Conservation (phyloP, 306 rosid genomes). For the Trifolium fragiferum region DNA sequence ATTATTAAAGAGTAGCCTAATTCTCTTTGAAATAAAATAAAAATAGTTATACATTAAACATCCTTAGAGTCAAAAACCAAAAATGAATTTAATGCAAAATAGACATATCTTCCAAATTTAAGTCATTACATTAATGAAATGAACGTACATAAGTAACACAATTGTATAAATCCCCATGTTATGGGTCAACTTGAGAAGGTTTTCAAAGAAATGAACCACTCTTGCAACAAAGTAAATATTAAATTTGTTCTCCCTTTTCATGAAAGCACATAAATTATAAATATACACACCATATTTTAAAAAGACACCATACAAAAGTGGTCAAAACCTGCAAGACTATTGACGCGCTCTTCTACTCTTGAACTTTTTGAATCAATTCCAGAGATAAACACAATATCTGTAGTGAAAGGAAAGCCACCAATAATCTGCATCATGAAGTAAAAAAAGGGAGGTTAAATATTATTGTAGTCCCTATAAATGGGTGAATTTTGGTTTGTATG, state of each 20-base stretch:
- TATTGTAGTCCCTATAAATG: neutral
- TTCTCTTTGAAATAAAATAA: slow-evolving; percentile 23
- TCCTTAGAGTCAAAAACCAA: slow-evolving; percentile 27
- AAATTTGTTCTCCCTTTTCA: slow-evolving; percentile 6
- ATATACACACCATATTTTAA: slow-evolving; percentile 30
- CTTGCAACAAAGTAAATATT: slow-evolving; percentile 31
- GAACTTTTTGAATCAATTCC: slow-evolving; percentile 63
- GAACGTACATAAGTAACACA: slow-evolving; percentile 23
- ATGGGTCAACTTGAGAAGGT: slow-evolving; percentile 29
- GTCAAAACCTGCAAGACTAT: slow-evolving; percentile 73
- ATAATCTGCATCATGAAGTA: slow-evolving; percentile 59
- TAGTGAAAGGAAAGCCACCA: slow-evolving; percentile 72
- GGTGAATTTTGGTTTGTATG: neutral
- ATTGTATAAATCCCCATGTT: slow-evolving; percentile 26
- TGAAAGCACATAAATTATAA: slow-evolving; percentile 34
- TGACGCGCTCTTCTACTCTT: slow-evolving; percentile 63
- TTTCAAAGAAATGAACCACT: slow-evolving; percentile 32
- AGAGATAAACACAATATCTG: slow-evolving; percentile 74
- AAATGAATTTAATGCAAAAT: slow-evolving; percentile 24
- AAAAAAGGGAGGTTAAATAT: neutral
- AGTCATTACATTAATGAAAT: slow-evolving; percentile 26
- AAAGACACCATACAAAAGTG: slow-evolving; percentile 1
- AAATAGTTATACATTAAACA: slow-evolving; percentile 4
- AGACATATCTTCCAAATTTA: slow-evolving; percentile 36
- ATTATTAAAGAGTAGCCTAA: slow-evolving; percentile 16